Evolutionary conservation across 2,329 filamentous ascomycete genomes (phyloP).

Genomic region (Aspergillaceae sp.): DNA sequence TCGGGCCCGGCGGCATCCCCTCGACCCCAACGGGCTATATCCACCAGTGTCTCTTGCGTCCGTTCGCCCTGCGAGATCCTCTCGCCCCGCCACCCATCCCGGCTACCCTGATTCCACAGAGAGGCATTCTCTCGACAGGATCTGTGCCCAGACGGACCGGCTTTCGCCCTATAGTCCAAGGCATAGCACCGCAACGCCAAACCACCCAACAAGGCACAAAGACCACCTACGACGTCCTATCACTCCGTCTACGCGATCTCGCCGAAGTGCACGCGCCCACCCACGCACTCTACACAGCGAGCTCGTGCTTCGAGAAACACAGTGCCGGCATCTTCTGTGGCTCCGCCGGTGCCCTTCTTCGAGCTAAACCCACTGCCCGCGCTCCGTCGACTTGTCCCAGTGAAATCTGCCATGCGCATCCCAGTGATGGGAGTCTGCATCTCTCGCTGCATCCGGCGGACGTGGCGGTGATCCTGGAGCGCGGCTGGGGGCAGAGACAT

Average conservation of each 20-base stretch:
- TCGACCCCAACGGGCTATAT: constrained; percentile 65
- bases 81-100: constrained; percentile 51
- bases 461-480: constrained; percentile 60
- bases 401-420: constrained; percentile 76
- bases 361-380: too few species aligned
- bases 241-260: background rate
- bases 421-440: constrained; percentile 67
- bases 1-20: constrained; percentile 74
- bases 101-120: constrained; percentile 43
- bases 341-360: constrained; percentile 14
- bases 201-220: background rate
- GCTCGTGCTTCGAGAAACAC: constrained; percentile 74
- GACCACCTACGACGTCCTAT: background rate
- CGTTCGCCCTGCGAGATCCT: constrained; percentile 65
- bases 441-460: constrained; percentile 73
- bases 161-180: background rate
- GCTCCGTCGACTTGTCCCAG: constrained; percentile 43
- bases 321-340: constrained; percentile 64
- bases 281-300: constrained; percentile 44
- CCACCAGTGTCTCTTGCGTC: constrained; percentile 60
- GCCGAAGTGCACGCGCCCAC: background rate
- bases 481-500: constrained; percentile 69
- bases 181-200: background rate
- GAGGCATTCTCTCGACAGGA: constrained; percentile 1
- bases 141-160: background rate